Evolutionary conservation across 2,329 filamentous ascomycete genomes (phyloP), one percentile per base, ranked within the genome.

Genomic region (Diatrype stigma): DNA sequence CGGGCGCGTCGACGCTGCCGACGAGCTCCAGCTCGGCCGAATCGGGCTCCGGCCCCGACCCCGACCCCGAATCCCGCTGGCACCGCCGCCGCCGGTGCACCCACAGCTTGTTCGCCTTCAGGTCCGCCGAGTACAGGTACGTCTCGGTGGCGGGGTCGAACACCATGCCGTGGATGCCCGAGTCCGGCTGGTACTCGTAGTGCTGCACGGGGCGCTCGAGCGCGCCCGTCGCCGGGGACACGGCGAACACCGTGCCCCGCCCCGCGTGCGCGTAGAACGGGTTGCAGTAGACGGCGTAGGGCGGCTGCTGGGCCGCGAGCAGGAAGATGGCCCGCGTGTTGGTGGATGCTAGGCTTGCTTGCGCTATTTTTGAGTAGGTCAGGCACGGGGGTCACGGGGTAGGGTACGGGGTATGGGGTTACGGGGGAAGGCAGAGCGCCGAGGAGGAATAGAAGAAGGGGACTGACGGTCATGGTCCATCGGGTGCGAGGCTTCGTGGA

Each of bases 241-340:
- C 80, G 48, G 79, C 76, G 71, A 90, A 90, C 66, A 95, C 81
- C 64, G 91, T 90, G 54, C 90, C 89, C 66, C 83, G 87, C 57
- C 89, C 89, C 35, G 90, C 90, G 66, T 92, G 80, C 54, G 89
- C 82, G 76, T 96, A 96, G 71, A 96, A 96, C 8, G 90, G 90
- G 69, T 94, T 94, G 68, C 88, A 89, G 72, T 96, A 96, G 55
- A 96, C 88, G 60, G 81, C 82, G 69, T 90, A 89, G 0, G 90
- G 90, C 1, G 89, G 79, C 62, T 89, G 81, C 60, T 85, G 80
- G 21, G 89, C 88, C 28, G 90, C 87, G 47, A 96, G 82, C 51
- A 93, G 80, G 74, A 96, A 96, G 70, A 96, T 96, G 62, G 90
- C 90, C 55, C 90, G 84, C 5, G 90, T 96, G 70, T 91, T 92